Evolutionary conservation across 1,284 basidiomycete genomes (phyloP).

Genomic region (Cryptococcus jaspeensis): DNA sequence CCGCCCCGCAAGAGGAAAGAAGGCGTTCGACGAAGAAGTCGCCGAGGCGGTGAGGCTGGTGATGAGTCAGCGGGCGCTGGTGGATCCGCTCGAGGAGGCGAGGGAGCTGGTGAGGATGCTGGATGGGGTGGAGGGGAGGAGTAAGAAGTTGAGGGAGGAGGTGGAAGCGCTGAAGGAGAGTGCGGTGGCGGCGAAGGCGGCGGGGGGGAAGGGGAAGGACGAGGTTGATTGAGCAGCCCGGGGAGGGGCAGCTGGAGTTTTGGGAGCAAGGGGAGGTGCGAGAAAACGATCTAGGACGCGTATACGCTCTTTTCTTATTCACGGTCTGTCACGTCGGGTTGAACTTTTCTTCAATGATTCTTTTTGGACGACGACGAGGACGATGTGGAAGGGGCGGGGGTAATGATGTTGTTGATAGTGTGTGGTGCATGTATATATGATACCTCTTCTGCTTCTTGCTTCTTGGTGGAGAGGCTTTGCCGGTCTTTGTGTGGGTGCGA

Average conservation of each 20-base stretch:
- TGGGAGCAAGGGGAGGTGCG: background rate
- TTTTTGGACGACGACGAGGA: too few species aligned
- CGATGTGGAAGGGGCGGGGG: too few species aligned
- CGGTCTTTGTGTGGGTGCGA: too few species aligned
- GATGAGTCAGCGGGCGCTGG: constrained; percentile 14
- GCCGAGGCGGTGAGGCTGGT: constrained; percentile 32
- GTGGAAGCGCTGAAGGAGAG: background rate
- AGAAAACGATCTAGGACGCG: background rate
- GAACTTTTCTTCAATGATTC: too few species aligned
- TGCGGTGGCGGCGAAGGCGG: background rate
- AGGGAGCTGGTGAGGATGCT: constrained; percentile 31
- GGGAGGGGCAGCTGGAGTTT: too few species aligned
- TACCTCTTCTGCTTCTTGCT: too few species aligned
- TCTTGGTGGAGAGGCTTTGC: too few species aligned
- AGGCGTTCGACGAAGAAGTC: constrained; percentile 21
- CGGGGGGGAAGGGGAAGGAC: background rate
- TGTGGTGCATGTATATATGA: too few species aligned
- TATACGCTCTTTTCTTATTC: background rate
- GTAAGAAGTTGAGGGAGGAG: constrained; percentile 12
- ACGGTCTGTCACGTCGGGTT: too few species aligned
- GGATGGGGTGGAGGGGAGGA: constrained; percentile 34
- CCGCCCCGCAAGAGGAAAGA: background rate
- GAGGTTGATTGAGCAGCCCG: too few species aligned
- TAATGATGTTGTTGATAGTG: too few species aligned
- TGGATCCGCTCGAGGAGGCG: constrained; percentile 28